These are phyloP conservation scores for Achaetomiella virescens DNA, from an alignment of 495 filamentous ascomycete species.

Conservation along the genomic window DNA sequence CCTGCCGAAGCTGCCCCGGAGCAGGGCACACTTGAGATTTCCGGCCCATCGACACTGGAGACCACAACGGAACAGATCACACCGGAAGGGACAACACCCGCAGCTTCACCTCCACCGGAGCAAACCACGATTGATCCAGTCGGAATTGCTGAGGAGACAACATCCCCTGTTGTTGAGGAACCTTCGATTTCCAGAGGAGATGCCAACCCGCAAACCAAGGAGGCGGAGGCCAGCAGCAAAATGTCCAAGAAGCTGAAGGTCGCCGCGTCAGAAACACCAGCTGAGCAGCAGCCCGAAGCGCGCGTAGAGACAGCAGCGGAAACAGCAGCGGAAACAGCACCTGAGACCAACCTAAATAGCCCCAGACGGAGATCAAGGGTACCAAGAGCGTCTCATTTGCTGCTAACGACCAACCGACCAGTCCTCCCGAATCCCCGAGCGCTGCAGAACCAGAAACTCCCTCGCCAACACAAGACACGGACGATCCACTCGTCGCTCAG, in stretches of 20 bases:
- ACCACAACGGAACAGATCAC: not conserved
- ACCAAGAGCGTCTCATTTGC: conserved; percentile 1
- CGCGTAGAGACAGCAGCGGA: not conserved
- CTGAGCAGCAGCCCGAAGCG: not conserved
- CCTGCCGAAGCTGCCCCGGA: not conserved
- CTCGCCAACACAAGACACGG: not conserved
- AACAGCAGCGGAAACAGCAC: not conserved
- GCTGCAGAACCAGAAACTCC: not conserved
- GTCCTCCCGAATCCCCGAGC: not conserved
- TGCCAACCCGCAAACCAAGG: not conserved
- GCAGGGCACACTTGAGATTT: not conserved
- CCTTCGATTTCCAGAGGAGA: not conserved
- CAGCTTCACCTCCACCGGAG: conserved; percentile 1
- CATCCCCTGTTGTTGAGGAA: not conserved
- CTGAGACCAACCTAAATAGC: not conserved
- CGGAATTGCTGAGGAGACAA: not conserved
- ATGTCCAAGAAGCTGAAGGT: conserved; percentile 20
- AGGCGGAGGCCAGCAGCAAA: conserved; percentile 7
- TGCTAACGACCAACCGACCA: not conserved
- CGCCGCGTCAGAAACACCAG: not conserved
- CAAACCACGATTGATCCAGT: not conserved
- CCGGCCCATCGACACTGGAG: not conserved
- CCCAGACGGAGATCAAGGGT: not conserved
- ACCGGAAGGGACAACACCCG: not conserved
- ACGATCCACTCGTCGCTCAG: conserved; percentile 7